Conservation (phyloP, 2,329 filamentous ascomycete genomes). For the Trichoderma arundinaceum region DNA sequence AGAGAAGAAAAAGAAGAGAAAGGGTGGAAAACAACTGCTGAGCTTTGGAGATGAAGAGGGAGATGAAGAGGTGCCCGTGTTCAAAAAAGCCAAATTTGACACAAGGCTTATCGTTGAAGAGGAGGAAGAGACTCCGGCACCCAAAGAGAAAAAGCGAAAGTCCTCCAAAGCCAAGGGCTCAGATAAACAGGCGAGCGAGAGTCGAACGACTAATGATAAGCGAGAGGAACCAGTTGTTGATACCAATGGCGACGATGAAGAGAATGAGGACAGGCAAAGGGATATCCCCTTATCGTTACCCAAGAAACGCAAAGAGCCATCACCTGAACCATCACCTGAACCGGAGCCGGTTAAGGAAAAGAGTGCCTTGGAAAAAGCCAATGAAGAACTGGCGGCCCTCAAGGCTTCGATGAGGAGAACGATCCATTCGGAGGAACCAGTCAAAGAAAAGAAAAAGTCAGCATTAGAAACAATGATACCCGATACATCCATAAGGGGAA, state of each 20-base stretch:
- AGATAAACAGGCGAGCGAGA: background rate
- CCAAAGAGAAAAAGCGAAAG: constrained; percentile 40
- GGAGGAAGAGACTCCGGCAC: constrained; percentile 40
- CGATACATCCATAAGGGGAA: constrained; percentile 69
- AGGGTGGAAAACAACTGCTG: constrained; percentile 75
- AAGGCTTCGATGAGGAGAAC: constrained; percentile 82
- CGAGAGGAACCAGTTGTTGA: background rate
- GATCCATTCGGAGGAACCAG: constrained; percentile 53
- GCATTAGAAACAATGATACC: constrained; percentile 77
- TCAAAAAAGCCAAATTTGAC: constrained; percentile 81
- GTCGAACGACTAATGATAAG: constrained; percentile 4
- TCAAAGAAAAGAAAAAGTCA: constrained; percentile 66
- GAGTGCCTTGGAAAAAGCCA: constrained; percentile 69
- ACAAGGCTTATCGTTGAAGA: constrained; percentile 70
- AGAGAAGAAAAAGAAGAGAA: constrained; percentile 72
- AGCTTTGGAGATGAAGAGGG: constrained; percentile 78
- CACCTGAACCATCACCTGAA: constrained; percentile 37
- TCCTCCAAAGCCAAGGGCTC: constrained; percentile 42
- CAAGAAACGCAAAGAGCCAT: constrained; percentile 31
- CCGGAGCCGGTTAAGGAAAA: constrained; percentile 50
- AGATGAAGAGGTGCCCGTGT: constrained; percentile 57
- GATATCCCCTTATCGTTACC: background rate
- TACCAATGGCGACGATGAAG: background rate
- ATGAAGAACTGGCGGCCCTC: constrained; percentile 79
- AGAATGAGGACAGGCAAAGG: background rate